Conservation (phyloP, 2,329 filamentous ascomycete species). For the Eutypella sp. region DNA sequence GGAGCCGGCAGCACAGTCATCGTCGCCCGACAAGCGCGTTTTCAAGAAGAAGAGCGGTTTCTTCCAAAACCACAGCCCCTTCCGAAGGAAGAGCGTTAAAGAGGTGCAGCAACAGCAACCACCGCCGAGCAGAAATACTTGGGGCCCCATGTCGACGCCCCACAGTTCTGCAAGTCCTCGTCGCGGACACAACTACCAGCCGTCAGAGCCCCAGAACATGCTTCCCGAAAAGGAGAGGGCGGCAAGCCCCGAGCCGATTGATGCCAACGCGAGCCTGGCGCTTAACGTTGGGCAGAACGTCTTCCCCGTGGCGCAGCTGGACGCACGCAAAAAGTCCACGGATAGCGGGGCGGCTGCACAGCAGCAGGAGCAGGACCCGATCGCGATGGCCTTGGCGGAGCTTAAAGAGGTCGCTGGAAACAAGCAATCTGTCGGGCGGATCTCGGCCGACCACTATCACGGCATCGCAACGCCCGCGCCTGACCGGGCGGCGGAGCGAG, state of each 20-base stretch:
- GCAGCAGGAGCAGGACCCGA: slow-evolving; percentile 75
- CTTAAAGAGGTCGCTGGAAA: slow-evolving; percentile 73
- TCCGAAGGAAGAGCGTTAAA: slow-evolving; percentile 86
- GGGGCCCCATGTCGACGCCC: slow-evolving; percentile 37
- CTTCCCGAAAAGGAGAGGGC: slow-evolving; percentile 40
- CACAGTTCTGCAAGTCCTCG: slow-evolving; percentile 21
- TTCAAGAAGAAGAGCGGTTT: slow-evolving; percentile 75
- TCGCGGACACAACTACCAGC: slow-evolving; percentile 35
- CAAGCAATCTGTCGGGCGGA: slow-evolving; percentile 75
- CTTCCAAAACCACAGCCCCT: slow-evolving; percentile 89
- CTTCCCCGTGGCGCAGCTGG: slow-evolving; percentile 82
- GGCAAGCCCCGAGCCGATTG: slow-evolving; percentile 76
- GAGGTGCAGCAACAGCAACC: slow-evolving; percentile 49
- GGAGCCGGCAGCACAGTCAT: slow-evolving; percentile 37
- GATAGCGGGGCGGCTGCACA: slow-evolving; percentile 29
- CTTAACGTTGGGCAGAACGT: slow-evolving; percentile 95
- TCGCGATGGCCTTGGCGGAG: slow-evolving; percentile 87
- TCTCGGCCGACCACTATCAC: slow-evolving; percentile 93
- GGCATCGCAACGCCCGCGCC: slow-evolving; percentile 82
- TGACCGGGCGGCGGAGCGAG: slow-evolving; percentile 27
- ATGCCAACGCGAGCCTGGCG: slow-evolving; percentile 87
- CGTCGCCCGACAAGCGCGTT: slow-evolving; percentile 60
- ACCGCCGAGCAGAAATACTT: slow-evolving; percentile 57
- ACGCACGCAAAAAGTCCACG: slow-evolving; percentile 48
- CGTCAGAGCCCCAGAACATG: slow-evolving; percentile 33